Evolutionary conservation across 768 basidiomycete species (phyloP), one percentile per base, ranked within the genome.

Genomic region (Strobilomyces dryophilus): DNA sequence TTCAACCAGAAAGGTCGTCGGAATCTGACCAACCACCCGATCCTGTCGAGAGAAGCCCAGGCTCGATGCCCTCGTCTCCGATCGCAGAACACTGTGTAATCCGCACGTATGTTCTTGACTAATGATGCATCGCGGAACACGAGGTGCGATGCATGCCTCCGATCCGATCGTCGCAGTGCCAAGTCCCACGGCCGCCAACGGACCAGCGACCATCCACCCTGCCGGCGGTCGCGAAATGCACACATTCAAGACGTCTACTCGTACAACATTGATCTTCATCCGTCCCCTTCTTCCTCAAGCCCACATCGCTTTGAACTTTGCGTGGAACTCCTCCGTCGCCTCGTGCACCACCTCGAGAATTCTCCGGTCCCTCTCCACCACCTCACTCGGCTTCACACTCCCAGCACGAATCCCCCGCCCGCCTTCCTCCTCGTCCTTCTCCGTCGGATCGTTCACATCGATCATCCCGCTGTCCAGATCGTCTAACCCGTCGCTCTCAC

Each of bases 221-320:
- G 24, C n/a, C n/a, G 24, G 24, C 24, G 24, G 24, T 24, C 4
- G 24, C 24, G 24, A 4, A 24, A 24, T 24, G 24, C 18, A 43
- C 42, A 27, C 4, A 14, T 27, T 21, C 42, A 43, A 43, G 26
- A 20, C 12, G 21, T 15, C 42, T 43, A 43, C 42, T 43, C 26
- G 26, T 43, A 43, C 42, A 53, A 46, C 45, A 41, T 20, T 14
- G 15, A 17, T 35, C 20, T 27, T 6, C n/a, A 9, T 7, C 27
- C 29, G 29, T 9, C 1, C 29, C 9, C 29, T 15, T 8, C 18
- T 4, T 56, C n/a, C n/a, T n/a, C 18, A 77, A 0, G 84, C 84
- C 84, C 84, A 85, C 71, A 84, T 86, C 8, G 74, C 78, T 56
- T 67, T 77, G 69, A 79, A 87, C 64, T 85, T 85, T 52, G 68